Evolutionary conservation across 164 flowering plant genomes (phyloP), one percentile per base, ranked within the genome.

Genomic region (Umbilicus rupestris): DNA sequence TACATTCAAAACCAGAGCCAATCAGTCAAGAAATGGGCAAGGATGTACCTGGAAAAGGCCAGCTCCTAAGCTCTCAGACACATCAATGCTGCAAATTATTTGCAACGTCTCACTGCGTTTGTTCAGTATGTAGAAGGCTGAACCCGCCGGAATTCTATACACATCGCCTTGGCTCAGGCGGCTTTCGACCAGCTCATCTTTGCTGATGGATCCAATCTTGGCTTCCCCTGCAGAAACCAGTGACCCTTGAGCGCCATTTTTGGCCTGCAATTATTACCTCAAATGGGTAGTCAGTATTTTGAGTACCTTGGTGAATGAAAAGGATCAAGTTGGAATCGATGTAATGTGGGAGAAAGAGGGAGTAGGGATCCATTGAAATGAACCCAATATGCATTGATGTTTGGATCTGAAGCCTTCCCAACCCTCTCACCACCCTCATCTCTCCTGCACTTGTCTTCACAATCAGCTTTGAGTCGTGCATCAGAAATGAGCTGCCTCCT

Each of bases 111-210:
- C 58, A 10, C 14, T 52, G 58, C 8, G 7, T 24, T 52, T 52
- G 30, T 52, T 52, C 29, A 52, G 19, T 22, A 52, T 52, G 30
- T 52, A 52, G 58, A 52, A 52, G 58, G 58, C 58, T 52, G 58
- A 52, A 22, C 58, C 58, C 2, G 58, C 58, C 22, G 58, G 58
- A 24, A 52, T 52, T 29, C 58, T 22, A 10, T 22, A 52, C 30
- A 52, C 58, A 24, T 52, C 58, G 30, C 58, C 58, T 52, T 22
- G 14, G 58, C 58, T 52, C 28, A 52, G 15, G 20, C 58, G 29
- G 7, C 58, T 22, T 24, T 52, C 58, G 3, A 52, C 58, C 58
- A 52, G 58, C 29, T 52, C 58, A 24, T 52, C 58, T 52, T 24
- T 24, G 22, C 58, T 20, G 58, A 52, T 26, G 29, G 58, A 52